Conservation (phyloP, 257 asterid genomes). For the Prunella vulgaris region DNA sequence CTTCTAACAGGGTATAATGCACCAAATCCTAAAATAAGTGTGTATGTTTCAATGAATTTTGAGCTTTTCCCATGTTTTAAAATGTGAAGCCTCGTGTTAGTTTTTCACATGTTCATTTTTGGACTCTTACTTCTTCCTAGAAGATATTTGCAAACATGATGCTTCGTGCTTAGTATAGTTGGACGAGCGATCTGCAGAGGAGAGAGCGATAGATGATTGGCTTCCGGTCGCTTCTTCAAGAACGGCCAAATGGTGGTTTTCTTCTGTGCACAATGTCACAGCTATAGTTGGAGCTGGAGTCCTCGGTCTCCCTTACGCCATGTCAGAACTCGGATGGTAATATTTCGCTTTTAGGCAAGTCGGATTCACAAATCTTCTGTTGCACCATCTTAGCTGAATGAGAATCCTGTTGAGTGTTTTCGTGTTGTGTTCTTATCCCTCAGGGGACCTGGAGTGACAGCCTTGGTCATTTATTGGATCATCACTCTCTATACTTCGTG, state of each 20-base stretch:
- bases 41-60: neutral
- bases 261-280: neutral
- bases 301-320: neutral
- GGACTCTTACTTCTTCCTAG: neutral
- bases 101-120: neutral
- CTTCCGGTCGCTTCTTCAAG: neutral
- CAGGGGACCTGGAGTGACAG: conserved; percentile 10
- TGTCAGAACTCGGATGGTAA: conserved; percentile 6
- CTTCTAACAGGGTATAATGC: neutral
- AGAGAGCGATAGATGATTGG: neutral
- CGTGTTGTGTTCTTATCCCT: neutral
- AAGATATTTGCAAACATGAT: neutral
- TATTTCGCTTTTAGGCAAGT: neutral
- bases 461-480: neutral
- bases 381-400: too few relatives aligned
- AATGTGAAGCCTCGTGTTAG: neutral
- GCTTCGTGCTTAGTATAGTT: neutral
- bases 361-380: neutral
- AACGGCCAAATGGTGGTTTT: neutral
- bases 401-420: neutral
- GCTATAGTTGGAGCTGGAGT: neutral
- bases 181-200: neutral
- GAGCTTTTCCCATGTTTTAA: neutral
- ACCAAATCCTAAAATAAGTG: neutral
- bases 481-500: neutral